Conservation (phyloP, 805 yeast genomes). For the Ogataea allantospora region DNA sequence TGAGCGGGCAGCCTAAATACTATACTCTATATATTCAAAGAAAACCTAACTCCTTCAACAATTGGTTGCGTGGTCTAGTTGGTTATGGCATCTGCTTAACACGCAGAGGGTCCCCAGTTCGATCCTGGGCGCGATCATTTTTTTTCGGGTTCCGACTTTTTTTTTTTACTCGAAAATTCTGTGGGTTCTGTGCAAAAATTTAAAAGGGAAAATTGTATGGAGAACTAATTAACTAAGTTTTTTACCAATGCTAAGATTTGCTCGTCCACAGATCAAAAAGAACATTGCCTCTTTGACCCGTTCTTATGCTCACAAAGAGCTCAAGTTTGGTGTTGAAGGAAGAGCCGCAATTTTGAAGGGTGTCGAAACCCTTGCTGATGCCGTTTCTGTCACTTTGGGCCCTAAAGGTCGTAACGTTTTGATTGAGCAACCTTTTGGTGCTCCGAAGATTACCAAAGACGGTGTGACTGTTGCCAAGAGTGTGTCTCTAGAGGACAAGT, state of each 20-base stretch:
- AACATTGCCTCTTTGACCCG: conserved; percentile 45
- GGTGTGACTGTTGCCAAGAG: conserved; percentile 97
- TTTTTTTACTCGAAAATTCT: conserved; percentile 12
- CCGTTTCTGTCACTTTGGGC: conserved; percentile 94
- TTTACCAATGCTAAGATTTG: conserved; percentile 45
- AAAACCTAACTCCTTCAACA: conserved; percentile 8
- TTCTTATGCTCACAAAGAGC: conserved; percentile 76
- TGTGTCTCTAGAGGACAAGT: conserved; percentile 78
- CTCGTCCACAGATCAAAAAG: conserved; percentile 43
- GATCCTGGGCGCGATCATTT: conserved; percentile 99
- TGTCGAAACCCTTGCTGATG: conserved; percentile 92
- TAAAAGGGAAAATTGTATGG: conserved; percentile 7
- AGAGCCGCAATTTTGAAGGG: conserved; percentile 92
- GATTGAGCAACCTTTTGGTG: conserved; percentile 93
- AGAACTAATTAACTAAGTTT: conserved; percentile 5
- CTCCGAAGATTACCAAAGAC: conserved; percentile 98
- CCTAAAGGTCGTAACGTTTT: conserved; percentile 97
- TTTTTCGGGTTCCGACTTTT: conserved; percentile 27
- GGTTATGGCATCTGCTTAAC: conserved; percentile 99
- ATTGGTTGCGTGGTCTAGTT: conserved; percentile 96
- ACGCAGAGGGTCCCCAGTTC: conserved; percentile 99
- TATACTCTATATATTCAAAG: neutral
- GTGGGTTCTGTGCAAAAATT: conserved; percentile 5
- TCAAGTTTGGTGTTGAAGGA: conserved; percentile 96
- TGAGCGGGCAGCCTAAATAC: too few relatives aligned